Evolutionary conservation across 345 rosid species (phyloP), one percentile per base, ranked within the genome.

Genomic region (Brassica nigra): DNA sequence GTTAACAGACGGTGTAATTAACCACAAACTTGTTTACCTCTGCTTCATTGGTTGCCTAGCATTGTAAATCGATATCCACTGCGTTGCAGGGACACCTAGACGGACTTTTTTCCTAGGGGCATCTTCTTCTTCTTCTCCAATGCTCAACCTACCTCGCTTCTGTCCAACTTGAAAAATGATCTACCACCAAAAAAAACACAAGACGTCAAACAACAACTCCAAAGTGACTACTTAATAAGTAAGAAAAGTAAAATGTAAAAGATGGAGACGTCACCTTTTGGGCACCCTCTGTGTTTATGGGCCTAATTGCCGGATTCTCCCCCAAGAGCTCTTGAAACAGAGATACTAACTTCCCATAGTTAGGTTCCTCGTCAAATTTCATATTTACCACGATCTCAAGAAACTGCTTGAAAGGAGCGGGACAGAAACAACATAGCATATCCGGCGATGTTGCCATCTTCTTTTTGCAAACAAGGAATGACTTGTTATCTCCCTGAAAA

Each of bases 41-140:
- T 96, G 99, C 79, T 96, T 96, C 97, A 96, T 96, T 57, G 98
- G 97, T 80, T 76, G 85, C 75, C 95, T 90, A 37, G 99, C 97
- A 87, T 89, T 93, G 84, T 96, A 92, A 75, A 96, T 83, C 33
- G 95, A 93, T 84, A 92, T 93, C 99, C 98, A 93, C 76, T 96
- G 99, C 0, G 91, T 89, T 61, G 98, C 97, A 75, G 99, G 94
- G 81, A 92, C 91, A 76, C 99, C 98, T 65, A 90, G 57, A 15
- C 97, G 97, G 78, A 93, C 89, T 80, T 90, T 96, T 89, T 93
- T 96, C 88, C 87, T 89, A 6, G 95, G 97, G 58, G 86, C 94
- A 63, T 86, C 95, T 84, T 95, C 98, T 76, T 90, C 99, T 73
- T 89, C 94, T 49, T 90, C 98, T 20, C 92, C 99, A 70, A 81